Evolutionary conservation across 1,284 basidiomycete species (phyloP).

Genomic region (Cystobasidiaceae sp.): DNA sequence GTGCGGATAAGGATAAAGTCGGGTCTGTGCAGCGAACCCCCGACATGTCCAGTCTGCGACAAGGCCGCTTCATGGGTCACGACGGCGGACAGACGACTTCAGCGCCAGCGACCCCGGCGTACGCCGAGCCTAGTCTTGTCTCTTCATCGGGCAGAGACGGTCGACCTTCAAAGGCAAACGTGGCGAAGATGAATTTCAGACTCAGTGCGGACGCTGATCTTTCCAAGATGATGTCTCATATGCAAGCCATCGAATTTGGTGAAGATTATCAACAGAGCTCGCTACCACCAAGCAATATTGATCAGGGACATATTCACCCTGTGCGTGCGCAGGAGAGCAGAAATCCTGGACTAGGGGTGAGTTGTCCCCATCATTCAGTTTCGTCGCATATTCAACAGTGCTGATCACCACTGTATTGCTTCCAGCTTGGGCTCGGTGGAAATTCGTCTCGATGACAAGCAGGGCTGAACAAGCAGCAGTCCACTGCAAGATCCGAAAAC

Average conservation of each 20-base stretch:
- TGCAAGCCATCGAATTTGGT: constrained; percentile 28
- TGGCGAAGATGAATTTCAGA: constrained; percentile 21
- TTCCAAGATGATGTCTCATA: constrained; percentile 24
- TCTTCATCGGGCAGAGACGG: constrained; percentile 15
- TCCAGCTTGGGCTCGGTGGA: no score
- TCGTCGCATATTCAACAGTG: no score
- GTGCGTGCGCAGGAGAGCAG: neutral
- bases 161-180: constrained; percentile 11
- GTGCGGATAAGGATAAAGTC: neutral
- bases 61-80: constrained; percentile 11
- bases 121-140: constrained; percentile 15
- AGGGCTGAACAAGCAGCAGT: no score
- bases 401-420: no score
- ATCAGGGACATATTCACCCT: constrained; percentile 6
- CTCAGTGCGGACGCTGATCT: constrained; percentile 27
- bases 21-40: neutral
- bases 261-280: neutral
- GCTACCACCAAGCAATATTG: neutral
- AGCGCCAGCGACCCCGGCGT: constrained; percentile 21
- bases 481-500: no score
- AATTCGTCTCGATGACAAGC: no score
- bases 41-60: neutral
- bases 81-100: constrained; percentile 10
- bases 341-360: constrained; percentile 3
- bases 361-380: neutral